Evolutionary conservation across 2,329 filamentous ascomycete species (phyloP).

Genomic region (Graphiopsis chlorocephala): DNA sequence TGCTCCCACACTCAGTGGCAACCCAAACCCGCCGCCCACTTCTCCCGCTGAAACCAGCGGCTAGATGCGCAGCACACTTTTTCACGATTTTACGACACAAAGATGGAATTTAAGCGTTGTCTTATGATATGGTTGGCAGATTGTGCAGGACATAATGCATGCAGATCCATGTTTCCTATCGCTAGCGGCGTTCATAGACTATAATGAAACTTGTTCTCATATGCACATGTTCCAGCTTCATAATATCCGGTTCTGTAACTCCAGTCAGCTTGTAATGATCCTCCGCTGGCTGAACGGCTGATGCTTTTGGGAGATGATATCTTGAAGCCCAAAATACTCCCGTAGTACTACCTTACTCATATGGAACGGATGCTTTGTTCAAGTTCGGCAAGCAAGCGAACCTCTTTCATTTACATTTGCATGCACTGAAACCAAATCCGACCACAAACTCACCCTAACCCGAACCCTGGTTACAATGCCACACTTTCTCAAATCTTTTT

Average conservation of each 20-base stretch:
- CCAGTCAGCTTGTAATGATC: background rate
- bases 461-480: background rate
- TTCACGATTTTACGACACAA: background rate
- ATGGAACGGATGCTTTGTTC: too few species aligned
- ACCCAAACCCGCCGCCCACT: background rate
- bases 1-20: background rate
- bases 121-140: slow-evolving; percentile 2
- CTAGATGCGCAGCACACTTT: background rate
- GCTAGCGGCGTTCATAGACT: slow-evolving; percentile 14
- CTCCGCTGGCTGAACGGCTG: background rate
- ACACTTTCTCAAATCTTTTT: background rate
- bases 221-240: background rate
- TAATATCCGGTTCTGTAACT: background rate
- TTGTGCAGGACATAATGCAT: slow-evolving; percentile 12
- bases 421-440: too few species aligned
- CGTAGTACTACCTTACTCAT: too few species aligned
- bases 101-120: background rate
- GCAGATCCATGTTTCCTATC: slow-evolving; percentile 9
- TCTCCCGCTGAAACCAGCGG: background rate
- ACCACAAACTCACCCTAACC: background rate
- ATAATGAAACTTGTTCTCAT: background rate
- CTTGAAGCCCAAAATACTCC: background rate
- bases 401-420: too few species aligned
- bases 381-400: too few species aligned
- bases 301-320: background rate